Evolutionary conservation across 768 basidiomycete species (phyloP).

Genomic region (Pleurotus tuoliensis): DNA sequence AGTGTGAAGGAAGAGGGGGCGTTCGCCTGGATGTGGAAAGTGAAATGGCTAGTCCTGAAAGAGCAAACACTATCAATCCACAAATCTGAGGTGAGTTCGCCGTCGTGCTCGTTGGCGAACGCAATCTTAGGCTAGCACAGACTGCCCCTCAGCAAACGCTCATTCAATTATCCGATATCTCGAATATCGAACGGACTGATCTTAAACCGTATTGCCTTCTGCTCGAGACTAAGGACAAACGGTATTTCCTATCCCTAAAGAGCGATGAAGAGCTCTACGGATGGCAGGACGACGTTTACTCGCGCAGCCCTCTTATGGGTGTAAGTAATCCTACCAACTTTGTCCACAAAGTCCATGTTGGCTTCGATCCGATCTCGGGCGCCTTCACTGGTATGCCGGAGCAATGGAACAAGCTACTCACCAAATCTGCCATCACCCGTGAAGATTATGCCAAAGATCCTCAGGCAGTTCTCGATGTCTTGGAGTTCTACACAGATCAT

Average conservation of each 20-base stretch:
- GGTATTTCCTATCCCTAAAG: conserved; percentile 79
- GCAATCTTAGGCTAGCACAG: conserved; percentile 25
- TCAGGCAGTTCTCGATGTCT: conserved; percentile 94
- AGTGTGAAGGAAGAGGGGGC: conserved; percentile 89
- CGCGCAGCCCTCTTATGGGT: conserved; percentile 87
- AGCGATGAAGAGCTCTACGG: conserved; percentile 96
- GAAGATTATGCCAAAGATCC: conserved; percentile 98
- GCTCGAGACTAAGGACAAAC: conserved; percentile 81
- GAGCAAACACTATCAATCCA: conserved; percentile 78
- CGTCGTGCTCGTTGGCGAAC: neutral
- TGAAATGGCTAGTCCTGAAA: conserved; percentile 85
- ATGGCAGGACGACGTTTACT: conserved; percentile 97
- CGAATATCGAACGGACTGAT: conserved; percentile 88
- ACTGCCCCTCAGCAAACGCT: conserved; percentile 52
- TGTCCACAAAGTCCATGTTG: conserved; percentile 97
- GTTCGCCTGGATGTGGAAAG: conserved; percentile 87
- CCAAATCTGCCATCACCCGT: conserved; percentile 94
- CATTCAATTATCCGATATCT: conserved; percentile 72
- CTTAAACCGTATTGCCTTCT: conserved; percentile 92
- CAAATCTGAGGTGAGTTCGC: conserved; percentile 79
- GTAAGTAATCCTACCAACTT: conserved; percentile 96
- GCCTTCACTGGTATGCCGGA: conserved; percentile 97
- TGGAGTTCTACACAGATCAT: conserved; percentile 98
- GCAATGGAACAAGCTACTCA: conserved; percentile 96
- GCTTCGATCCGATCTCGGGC: conserved; percentile 90